Evolutionary conservation across 345 rosid genomes (phyloP), one percentile per base, ranked within the genome.

Genomic region (Heritiera littoralis): DNA sequence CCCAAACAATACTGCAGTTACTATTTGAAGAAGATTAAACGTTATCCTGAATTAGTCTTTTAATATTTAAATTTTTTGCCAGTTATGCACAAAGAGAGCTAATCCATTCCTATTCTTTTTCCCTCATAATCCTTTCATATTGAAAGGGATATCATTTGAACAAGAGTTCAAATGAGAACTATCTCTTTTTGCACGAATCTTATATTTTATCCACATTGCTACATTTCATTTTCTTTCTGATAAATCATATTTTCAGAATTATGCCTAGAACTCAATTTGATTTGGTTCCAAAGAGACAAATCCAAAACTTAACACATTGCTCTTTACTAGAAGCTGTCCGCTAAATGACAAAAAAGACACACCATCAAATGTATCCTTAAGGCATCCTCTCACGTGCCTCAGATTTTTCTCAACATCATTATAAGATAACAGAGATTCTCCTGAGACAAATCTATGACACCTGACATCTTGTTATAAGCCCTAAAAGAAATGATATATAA

Each of bases 401-500:
- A 64, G 13, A 11, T 2, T 20, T 28, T 7, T 11, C 7, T 63
- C 38, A 30, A n/a, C 28, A 63, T 30, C 64, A 46, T 30, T 63
- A 76, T 40, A 35, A 35, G 38, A 35, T 35, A 63, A 35, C 41
- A 76, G 13, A 75, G 73, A 49, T 65, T 76, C 79, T 66, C 28
- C 20, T 11, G 15, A 65, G 18, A 52, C 15, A 9, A 77, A 65
- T 35, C 13, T 35, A 64, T 46, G 70, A 51, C 35, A 77, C 32
- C 28, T 65, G 12, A 48, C 18, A 49, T 71, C 43, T 20, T 35
- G 69, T 81, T 54, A 54, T 10, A 60, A 56, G 58, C 60, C 56
- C 18, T n/a, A 51, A 9, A 5, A 5, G 40, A 64, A 68, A 71
- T 30, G 12, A 49, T 3, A 6, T 17, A 63, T 52, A 60, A 1